Conservation (phyloP, 164 flowering plant genomes). For the Cinnamomum micranthum region DNA sequence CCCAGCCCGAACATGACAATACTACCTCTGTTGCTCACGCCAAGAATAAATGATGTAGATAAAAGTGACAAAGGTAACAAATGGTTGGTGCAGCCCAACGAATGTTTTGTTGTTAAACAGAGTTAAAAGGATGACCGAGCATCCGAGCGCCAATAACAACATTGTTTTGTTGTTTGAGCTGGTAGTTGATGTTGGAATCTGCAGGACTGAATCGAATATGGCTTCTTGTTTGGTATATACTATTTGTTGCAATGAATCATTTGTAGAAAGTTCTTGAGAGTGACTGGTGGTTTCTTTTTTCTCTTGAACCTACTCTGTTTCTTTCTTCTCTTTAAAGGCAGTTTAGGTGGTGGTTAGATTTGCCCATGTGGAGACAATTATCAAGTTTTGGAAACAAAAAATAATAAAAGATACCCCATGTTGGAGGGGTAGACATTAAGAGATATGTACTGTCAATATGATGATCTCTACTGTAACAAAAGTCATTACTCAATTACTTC, state of each 20-base stretch:
- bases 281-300: background rate
- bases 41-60: too few relatives aligned
- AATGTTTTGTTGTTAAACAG: too few relatives aligned
- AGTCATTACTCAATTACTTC: too few relatives aligned
- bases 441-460: background rate
- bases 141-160: background rate
- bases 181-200: background rate
- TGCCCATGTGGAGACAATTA: background rate
- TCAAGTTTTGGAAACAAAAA: background rate
- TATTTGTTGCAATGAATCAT: background rate
- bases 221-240: background rate
- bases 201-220: background rate
- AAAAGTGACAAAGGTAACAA: too few relatives aligned
- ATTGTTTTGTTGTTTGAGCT: background rate
- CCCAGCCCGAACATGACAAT: too few relatives aligned
- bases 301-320: background rate
- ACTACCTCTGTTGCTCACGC: too few relatives aligned
- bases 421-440: background rate
- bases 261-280: background rate
- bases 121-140: background rate
- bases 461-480: too few relatives aligned
- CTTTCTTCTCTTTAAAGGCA: conserved; percentile 3
- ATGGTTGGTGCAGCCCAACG: too few relatives aligned
- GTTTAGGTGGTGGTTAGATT: background rate
- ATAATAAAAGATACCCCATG: background rate